A percentile compares a stretch with the other conserved stretches of the same genome.
Conservation (phyloP, 148 eudicot genomes). For the Diospyros lotus region DNA sequence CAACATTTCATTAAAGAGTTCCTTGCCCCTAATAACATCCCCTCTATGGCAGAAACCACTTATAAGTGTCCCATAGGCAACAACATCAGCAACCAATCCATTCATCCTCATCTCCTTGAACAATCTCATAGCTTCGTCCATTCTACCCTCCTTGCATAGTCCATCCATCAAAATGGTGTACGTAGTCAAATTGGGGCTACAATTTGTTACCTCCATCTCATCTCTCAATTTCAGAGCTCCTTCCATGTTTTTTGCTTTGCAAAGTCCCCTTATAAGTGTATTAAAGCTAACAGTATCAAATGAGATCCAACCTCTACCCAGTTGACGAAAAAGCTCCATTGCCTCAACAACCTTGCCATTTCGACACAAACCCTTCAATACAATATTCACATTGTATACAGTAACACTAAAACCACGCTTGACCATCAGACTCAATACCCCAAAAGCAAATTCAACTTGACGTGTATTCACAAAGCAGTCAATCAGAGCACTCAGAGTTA, state of each 20-base stretch:
- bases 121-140: constrained; percentile 43
- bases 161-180: constrained; percentile 40
- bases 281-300: constrained; percentile 54
- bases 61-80: constrained; percentile 44
- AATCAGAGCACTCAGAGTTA: constrained; percentile 42
- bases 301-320: constrained; percentile 20
- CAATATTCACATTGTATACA: constrained; percentile 45
- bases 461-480: constrained; percentile 47
- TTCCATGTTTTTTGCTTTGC: constrained; percentile 40
- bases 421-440: constrained; percentile 46
- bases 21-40: constrained; percentile 36
- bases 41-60: constrained; percentile 50
- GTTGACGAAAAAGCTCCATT: constrained; percentile 27
- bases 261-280: constrained; percentile 50
- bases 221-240: constrained; percentile 45
- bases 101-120: constrained; percentile 42
- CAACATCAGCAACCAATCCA: constrained; percentile 36
- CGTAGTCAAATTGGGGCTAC: constrained; percentile 26
- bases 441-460: constrained; percentile 43
- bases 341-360: constrained; percentile 45
- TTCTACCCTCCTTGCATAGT: constrained; percentile 39
- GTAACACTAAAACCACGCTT: constrained; percentile 51
- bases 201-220: constrained; percentile 39
- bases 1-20: constrained; percentile 46
- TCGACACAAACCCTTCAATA: constrained; percentile 61